Base-by-base conservation (phyloP, 257 asterid genomes). In the Nicotiana paniculata region DNA sequence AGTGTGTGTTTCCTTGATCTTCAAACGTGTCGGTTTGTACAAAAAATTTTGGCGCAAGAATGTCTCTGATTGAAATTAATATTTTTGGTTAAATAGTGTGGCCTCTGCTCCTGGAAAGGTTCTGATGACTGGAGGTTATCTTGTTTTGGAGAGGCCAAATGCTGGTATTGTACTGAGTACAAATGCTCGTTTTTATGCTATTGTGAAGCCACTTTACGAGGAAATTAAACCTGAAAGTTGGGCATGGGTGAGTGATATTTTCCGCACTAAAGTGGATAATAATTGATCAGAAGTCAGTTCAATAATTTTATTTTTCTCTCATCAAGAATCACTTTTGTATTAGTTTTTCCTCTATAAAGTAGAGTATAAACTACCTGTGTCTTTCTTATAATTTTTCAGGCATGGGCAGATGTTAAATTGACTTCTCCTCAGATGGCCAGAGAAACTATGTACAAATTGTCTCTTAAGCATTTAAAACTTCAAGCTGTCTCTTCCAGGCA, bases 101-200 rank as follows among this genome's bases (percentile, higher is more conserved):
- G 97, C 98, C 83, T 96, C 99, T 85, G 97, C 99, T 88, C 99
- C 98, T 55, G 99, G 99, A 64, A 96, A 96, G 90, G 98, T 96
- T 86, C 86, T 96, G 92, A 91, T 96, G 93, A 96, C 98, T 2
- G 99, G 99, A 32, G 99, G 98, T 43, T 96, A 96, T 90, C 97
- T 96, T 85, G 86, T 96, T 63, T 85, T 96, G 89, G 98, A 94
- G 94, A 93, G 97, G 93, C 98, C 97, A 37, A 93, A 94, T 89
- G 96, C 99, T 28, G 98, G 99, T 86, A 90, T 93, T 80, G 99
- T 96, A 17, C 91, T 96, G 83, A 96, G 99, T 84, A 94, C 99
- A 30, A 96, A 96, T 88, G 95, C 99, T 75, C 93, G 99, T 55
- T 94, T 96, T 87, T 96, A 93, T 74, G 98, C 97, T 53, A 93